phyloP scores from a whole-genome alignment of 805 yeast genomes.

The Sugiyamaella floridensis region DNA sequence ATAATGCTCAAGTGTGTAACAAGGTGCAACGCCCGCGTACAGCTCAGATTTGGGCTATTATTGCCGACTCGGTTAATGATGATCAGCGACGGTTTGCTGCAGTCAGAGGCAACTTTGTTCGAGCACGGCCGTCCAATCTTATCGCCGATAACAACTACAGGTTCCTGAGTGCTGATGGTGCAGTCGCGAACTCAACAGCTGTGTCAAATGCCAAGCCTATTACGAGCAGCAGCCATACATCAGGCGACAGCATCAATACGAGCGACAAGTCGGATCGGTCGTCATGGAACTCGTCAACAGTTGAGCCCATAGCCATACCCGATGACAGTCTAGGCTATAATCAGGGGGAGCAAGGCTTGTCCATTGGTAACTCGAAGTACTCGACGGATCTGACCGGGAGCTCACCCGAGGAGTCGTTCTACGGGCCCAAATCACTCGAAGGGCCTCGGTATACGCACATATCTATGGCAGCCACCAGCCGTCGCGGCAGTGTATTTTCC shows the following conservation, averaged over 20 bases:
- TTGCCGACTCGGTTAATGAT: constrained; percentile 43
- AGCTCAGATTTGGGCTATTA: constrained; percentile 56
- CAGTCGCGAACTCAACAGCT: neutral
- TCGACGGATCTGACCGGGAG: constrained; percentile 4
- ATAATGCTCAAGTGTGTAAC: constrained; percentile 46
- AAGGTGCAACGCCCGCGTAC: constrained; percentile 45
- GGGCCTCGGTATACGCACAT: constrained; percentile 13
- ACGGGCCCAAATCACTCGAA: constrained; percentile 3
- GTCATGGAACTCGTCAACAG: neutral
- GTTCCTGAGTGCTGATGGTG: neutral
- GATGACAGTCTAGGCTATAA: neutral
- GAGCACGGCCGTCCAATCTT: neutral
- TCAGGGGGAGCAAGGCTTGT: neutral
- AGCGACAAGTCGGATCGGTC: neutral
- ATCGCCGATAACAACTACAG: neutral
- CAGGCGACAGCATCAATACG: neutral
- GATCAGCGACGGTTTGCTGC: constrained; percentile 17
- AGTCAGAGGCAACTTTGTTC: neutral
- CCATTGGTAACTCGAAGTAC: neutral
- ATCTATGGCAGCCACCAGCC: constrained; percentile 2
- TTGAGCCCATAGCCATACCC: constrained; percentile 7
- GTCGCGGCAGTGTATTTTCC: neutral
- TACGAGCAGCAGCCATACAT: neutral
- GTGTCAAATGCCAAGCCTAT: neutral
- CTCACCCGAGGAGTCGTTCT: constrained; percentile 15